Conservation (phyloP, 2,329 filamentous ascomycete genomes). For the Coniella lustricola region DNA sequence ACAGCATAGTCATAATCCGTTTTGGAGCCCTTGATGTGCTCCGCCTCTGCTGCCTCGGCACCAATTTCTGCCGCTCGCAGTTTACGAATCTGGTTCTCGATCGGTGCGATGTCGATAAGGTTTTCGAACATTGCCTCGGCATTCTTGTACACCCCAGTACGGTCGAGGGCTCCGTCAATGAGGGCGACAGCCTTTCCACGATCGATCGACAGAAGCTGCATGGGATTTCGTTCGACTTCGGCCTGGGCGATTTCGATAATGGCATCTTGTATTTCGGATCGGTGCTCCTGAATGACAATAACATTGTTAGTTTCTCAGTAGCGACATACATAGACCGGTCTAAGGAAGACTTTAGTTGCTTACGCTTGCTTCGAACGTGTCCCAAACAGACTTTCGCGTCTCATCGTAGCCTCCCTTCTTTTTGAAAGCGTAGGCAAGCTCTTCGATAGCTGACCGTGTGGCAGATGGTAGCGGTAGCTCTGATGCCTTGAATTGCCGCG, state of each 20-base stretch:
- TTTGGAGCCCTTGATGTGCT: conserved; percentile 59
- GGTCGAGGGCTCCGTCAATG: conserved; percentile 70
- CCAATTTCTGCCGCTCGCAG: conserved; percentile 63
- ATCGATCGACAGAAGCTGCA: conserved; percentile 64
- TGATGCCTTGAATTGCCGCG: conserved; percentile 59
- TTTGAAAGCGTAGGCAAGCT: conserved; percentile 72
- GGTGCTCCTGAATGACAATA: conserved; percentile 50
- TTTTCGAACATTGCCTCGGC: conserved; percentile 61
- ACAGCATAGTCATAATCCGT: conserved; percentile 67
- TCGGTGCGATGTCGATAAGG: conserved; percentile 60
- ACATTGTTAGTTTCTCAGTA: background rate
- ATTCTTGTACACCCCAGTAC: conserved; percentile 67
- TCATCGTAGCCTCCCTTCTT: conserved; percentile 79
- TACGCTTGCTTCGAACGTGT: conserved; percentile 66
- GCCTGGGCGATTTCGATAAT: conserved; percentile 64
- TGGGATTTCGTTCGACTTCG: conserved; percentile 69
- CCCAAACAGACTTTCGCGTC: conserved; percentile 69
- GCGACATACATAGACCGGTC: background rate
- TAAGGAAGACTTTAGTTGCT: conserved; percentile 17
- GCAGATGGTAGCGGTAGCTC: conserved; percentile 67
- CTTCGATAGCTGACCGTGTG: conserved; percentile 68
- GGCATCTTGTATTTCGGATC: conserved; percentile 57
- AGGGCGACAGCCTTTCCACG: conserved; percentile 67
- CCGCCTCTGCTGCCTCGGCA: conserved; percentile 58
- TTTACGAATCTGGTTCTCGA: conserved; percentile 63